phyloP scores from a whole-genome alignment of 176 grass and related monocot genomes.

The Phoenix roebelenii region DNA sequence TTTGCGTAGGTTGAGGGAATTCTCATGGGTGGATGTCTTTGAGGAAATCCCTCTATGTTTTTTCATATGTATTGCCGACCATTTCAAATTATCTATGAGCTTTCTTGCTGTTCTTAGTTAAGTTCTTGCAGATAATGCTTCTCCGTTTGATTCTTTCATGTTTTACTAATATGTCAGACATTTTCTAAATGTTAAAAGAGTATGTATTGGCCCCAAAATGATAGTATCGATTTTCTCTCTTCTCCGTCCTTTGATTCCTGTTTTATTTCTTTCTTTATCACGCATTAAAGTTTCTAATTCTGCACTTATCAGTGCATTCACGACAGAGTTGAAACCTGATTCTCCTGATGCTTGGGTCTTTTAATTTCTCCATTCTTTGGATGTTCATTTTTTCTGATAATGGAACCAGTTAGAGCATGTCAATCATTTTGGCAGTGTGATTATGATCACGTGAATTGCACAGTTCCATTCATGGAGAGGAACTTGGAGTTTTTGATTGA shows the following conservation, averaged over 20 bases:
- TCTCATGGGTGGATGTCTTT: slow-evolving; percentile 94
- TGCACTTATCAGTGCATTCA: slow-evolving; percentile 88
- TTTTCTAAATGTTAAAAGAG: no score
- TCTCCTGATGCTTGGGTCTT: slow-evolving; percentile 67
- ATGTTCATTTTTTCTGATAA: no score
- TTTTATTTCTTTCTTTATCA: background rate
- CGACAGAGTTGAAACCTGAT: slow-evolving; percentile 82
- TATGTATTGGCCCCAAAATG: no score
- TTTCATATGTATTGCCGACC: background rate
- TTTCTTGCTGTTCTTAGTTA: background rate
- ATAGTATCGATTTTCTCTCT: no score
- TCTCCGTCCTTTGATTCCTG: no score
- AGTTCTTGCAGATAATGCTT: no score
- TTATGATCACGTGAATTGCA: slow-evolving; percentile 78
- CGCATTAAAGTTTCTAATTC: slow-evolving; percentile 98
- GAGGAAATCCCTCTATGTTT: slow-evolving; percentile 90
- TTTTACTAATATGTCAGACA: background rate
- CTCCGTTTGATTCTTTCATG: background rate
- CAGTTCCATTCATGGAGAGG: slow-evolving; percentile 93
- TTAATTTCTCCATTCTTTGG: slow-evolving; percentile 7
- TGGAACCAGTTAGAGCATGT: no score
- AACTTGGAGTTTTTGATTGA: slow-evolving; percentile 97
- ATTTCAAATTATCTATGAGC: background rate
- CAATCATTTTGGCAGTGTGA: slow-evolving; percentile 50
- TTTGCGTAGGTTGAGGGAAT: slow-evolving; percentile 61